Base-by-base conservation (phyloP, 768 basidiomycete genomes). In the Serendipita vermifera region DNA sequence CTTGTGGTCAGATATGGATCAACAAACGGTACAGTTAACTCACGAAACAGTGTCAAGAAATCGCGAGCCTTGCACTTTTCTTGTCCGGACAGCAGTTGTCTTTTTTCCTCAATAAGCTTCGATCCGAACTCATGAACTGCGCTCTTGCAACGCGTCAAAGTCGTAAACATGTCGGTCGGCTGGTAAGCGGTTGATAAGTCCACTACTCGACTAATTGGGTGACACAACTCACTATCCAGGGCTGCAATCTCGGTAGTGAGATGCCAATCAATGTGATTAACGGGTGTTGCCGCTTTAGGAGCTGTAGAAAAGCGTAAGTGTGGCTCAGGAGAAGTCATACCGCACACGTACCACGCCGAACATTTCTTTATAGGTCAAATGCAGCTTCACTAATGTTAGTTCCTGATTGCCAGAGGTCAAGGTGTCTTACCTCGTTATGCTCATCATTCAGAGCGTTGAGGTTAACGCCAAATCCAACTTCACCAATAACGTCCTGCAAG, bases 21-120 rank as follows among this genome's bases (percentile, higher is more conserved):
- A n/a, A 41, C 46, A 55, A 56, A 48, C 24, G 15, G n/a, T 33
- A 1, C 1, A 20, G 9, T 31, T 36, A 20, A 74, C 87, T 57
- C 62, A 92, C 90, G 67, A 32, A 94, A 70, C 17, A 87, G 73
- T 57, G 79, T 87, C 15, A 96, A 69, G 3, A 96, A 67, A 67
- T 94, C 92, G 0, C 79, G 82, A 13, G 59, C 70, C 33, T n/a
- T 31, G 5, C 54, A 65, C 65, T 71, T 74, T 58, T 80, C 75
- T 3, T 74, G 77, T 59, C 87, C 76, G n/a, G 70, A 63, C 15
- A 91, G 78, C 59, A 81, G 85, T 22, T 70, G 65, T 64, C 89
- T 90, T 71, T 87, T 92, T 61, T 86, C 81, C 60, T 83, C 79
- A 15, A 96, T 75, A 24, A 94, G 71, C 17, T 77, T 74, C 39